Evolutionary conservation across 2,329 filamentous ascomycete genomes (phyloP), one percentile per base, ranked within the genome.

Genomic region (Drechslerella dactyloides): DNA sequence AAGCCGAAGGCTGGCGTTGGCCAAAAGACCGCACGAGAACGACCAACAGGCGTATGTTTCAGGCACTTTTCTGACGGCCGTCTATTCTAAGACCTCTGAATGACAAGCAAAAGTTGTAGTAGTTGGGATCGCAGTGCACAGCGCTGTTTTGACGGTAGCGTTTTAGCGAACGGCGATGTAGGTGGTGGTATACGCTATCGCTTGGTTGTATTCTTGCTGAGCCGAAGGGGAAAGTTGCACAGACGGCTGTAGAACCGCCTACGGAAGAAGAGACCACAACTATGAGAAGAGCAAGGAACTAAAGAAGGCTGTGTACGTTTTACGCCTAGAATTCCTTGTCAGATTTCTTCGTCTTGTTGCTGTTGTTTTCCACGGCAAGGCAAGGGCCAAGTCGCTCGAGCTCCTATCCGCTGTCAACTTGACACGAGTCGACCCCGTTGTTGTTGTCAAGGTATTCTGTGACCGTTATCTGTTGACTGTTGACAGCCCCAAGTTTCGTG

Each of bases 291-390:
- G 24, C 55, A 30, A 23, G 40, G 48, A 46, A 51, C n/a, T 37
- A 42, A 58, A 48, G 35, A 48, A 55, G 58, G 65, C 66, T 70
- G 66, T 64, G 66, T 69, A 13, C 48, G 66, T 70, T 70, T 70
- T 62, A 64, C 24, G 24, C 51, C 40, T 19, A n/a, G 30, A 21
- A 10, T 52, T 62, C 64, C 63, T 46, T 68, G 63, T 55, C 55
- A 48, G 50, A 48, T 48, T 48, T 62, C 33, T 42, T 61, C 44
- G 64, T 52, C 23, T 60, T 42, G n/a, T 33, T 69, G 52, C 53
- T 59, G 57, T 50, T 61, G 55, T 48, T 61, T 17, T 37, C 46
- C 37, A 24, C n/a, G n/a, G n/a, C 30, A 33, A 48, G 27, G 15
- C n/a, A 48, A 11, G 27, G 37, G 15, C 46, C 35, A 35, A 42